Evolutionary conservation across 768 basidiomycete species (phyloP).

Genomic region (Calocera viscosa): DNA sequence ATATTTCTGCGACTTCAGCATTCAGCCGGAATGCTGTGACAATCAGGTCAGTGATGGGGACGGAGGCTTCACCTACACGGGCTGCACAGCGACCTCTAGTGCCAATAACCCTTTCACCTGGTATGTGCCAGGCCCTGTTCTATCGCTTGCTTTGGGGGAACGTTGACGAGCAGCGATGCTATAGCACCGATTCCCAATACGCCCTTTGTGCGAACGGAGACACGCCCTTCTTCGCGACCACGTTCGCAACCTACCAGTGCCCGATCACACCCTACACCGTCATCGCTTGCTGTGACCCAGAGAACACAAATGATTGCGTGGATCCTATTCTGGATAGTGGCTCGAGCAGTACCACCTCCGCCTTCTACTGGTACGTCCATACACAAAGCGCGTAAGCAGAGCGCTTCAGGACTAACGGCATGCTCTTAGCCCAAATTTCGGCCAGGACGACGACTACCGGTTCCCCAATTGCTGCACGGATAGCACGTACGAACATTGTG

Average conservation of each 20-base stretch:
- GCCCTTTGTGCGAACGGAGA: background rate
- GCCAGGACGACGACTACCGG: background rate
- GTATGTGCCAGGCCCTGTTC: background rate
- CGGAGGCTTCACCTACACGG: background rate
- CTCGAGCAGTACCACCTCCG: background rate
- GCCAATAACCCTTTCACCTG: background rate
- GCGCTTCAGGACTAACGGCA: too few relatives aligned
- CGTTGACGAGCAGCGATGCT: background rate
- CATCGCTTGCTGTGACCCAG: background rate
- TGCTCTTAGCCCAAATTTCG: background rate
- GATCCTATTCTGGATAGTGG: background rate
- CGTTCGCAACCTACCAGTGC: background rate
- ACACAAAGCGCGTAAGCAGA: too few relatives aligned
- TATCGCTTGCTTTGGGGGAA: too few relatives aligned
- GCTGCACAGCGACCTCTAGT: background rate
- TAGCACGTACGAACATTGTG: background rate
- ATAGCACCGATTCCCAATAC: background rate
- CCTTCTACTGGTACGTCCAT: background rate
- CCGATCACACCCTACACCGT: background rate
- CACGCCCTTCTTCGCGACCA: background rate
- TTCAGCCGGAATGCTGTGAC: background rate
- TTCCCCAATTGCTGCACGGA: background rate
- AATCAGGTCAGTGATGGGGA: background rate
- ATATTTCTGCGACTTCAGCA: background rate
- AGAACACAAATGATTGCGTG: background rate